phyloP scores from a whole-genome alignment of 352 stramenopile genomes.

The Phytopythium oedochilum region DNA sequence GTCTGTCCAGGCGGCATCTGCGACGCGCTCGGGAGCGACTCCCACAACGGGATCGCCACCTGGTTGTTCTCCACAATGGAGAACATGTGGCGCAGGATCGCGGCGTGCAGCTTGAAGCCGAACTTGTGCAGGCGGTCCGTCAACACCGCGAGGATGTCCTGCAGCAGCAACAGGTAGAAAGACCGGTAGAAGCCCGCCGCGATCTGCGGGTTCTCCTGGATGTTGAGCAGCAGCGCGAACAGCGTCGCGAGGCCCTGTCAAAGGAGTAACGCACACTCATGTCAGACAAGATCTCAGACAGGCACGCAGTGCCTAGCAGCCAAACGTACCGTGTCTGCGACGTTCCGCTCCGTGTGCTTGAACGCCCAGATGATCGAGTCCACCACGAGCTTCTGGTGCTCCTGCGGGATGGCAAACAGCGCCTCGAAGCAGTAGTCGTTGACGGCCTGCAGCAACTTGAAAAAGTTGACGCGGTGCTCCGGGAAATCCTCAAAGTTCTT shows the following conservation, averaged over 20 bases:
- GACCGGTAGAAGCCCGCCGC: slow-evolving; percentile 97
- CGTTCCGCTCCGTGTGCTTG: slow-evolving; percentile 99
- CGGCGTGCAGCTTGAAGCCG: slow-evolving; percentile 98
- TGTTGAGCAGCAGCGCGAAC: slow-evolving; percentile 95
- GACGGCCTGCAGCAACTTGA: slow-evolving; percentile 95
- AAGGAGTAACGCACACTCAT: slow-evolving; percentile 8
- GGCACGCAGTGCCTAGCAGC: background rate
- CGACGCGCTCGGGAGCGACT: slow-evolving; percentile 77
- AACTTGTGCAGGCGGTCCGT: slow-evolving; percentile 99
- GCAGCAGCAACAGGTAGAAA: slow-evolving; percentile 93
- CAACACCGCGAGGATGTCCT: slow-evolving; percentile 97
- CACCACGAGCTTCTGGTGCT: slow-evolving; percentile 98
- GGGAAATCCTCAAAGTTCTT: slow-evolving; percentile 99
- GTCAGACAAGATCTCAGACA: background rate
- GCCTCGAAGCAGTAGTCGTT: slow-evolving; percentile 96
- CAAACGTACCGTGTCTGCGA: slow-evolving; percentile 91
- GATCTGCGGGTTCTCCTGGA: slow-evolving; percentile 92
- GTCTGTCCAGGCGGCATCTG: slow-evolving; percentile 60
- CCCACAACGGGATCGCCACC: slow-evolving; percentile 95
- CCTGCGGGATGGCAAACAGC: slow-evolving; percentile 95
- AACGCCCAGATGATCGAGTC: slow-evolving; percentile 99
- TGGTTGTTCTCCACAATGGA: slow-evolving; percentile 95
- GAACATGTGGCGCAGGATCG: slow-evolving; percentile 98
- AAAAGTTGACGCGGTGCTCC: slow-evolving; percentile 98
- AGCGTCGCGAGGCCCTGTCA: slow-evolving; percentile 93